phyloP scores from a whole-genome alignment of 345 rosid genomes.

The Eutrema japonicum region DNA sequence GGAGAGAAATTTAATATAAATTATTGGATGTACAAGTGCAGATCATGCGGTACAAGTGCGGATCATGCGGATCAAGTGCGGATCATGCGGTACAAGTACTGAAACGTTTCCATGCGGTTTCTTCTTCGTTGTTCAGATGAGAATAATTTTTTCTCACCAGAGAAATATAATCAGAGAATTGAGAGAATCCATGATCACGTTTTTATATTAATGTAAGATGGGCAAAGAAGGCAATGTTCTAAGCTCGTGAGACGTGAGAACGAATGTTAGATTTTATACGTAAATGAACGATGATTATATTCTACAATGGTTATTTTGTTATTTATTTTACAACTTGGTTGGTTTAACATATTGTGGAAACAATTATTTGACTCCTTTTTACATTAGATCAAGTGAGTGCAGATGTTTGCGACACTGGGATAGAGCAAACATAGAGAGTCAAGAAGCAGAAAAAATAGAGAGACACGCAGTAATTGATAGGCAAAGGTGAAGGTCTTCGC shows the following conservation, averaged over 20 bases:
- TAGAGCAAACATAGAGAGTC: slow-evolving; percentile 11
- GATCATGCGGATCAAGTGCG: no score
- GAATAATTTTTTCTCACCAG: no score
- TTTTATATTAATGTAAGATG: slow-evolving; percentile 24
- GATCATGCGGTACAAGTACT: no score
- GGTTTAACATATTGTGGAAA: slow-evolving; percentile 1
- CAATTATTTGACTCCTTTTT: background rate
- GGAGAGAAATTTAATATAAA: no score
- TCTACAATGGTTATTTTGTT: background rate
- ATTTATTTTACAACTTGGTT: background rate
- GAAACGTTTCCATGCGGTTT: no score
- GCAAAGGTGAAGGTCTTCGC: slow-evolving; percentile 32
- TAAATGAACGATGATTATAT: background rate
- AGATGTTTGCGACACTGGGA: background rate
- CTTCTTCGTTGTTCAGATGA: no score
- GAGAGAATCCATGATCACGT: background rate
- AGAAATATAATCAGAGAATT: no score
- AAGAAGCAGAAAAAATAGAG: slow-evolving; percentile 33
- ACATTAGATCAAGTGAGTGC: background rate
- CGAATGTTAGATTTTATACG: slow-evolving; percentile 28
- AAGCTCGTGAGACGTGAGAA: slow-evolving; percentile 23
- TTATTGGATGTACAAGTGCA: no score
- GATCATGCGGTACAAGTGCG: no score
- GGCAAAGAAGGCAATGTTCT: slow-evolving; percentile 21
- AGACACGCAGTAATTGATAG: slow-evolving; percentile 18